Base-by-base conservation (phyloP, 2,329 filamentous ascomycete species). In the Fusarium nurragi region DNA sequence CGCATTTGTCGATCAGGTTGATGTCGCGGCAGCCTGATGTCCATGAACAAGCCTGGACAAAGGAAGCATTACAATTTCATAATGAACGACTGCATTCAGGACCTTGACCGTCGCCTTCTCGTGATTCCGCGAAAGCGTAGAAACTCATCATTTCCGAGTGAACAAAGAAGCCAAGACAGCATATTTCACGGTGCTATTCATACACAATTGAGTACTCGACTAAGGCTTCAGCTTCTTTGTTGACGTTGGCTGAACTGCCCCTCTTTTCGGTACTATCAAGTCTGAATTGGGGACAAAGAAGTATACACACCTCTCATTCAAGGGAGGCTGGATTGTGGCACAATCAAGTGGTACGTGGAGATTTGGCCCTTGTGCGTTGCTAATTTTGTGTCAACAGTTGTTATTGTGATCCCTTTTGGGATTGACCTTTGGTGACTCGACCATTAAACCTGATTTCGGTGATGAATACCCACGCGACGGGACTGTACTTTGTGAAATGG, bases 331-430 rank as follows among this genome's bases (percentile, higher is more conserved):
- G 36, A 19, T 12, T 40, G 19, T 44, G 32, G 50, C 43, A 39
- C 18, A 16, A 49, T 18, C 5, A 23, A 26, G 34, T 32, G 21
- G 40, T 45, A 16, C 22, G 22, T 18, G 44, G n/a, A 60, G 26
- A 28, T 44, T 39, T 32, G 36, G 16, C 36, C 41, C 43, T 21
- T 12, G 11, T 12, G n/a, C n/a, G 38, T 52, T 54, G 36, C 65
- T 68, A 68, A 65, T 47, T 68, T 54, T 53, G 40, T 56, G 21
- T 21, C 12, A 28, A 22, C 23, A 50, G 52, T n/a, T 36, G 30
- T 37, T 68, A 69, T 69, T 69, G 56, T 65, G 23, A 30, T 45
- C 56, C 53, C 10, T 13, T 57, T 69, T 28, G 19, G 60, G 63
- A 34, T 18, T 34, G 16, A 11, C 8, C 32, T n/a, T 18, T 10